Conservation (phyloP, 768 basidiomycete genomes). For the Russula lepida region DNA sequence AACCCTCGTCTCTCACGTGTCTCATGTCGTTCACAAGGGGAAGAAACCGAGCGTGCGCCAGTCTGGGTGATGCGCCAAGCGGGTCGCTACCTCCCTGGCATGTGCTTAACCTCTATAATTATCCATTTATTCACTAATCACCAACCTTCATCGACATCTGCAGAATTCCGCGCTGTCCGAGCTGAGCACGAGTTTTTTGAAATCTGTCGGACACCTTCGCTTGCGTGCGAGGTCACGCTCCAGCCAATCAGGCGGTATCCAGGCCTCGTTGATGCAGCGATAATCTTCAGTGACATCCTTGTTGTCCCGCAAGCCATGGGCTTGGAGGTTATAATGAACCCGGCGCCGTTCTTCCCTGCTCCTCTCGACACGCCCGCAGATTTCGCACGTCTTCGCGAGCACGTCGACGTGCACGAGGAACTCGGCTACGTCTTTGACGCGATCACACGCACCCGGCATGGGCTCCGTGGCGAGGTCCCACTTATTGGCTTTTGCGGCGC, state of each 20-base stretch:
- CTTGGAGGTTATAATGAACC: constrained; percentile 91
- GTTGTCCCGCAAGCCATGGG: constrained; percentile 98
- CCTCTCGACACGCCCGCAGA: constrained; percentile 77
- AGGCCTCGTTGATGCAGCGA: constrained; percentile 86
- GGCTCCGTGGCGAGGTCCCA: constrained; percentile 81
- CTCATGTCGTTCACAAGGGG: constrained; percentile 37
- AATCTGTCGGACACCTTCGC: constrained; percentile 83
- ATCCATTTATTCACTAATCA: constrained; percentile 4
- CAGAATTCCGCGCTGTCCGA: constrained; percentile 87
- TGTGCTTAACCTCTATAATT: constrained; percentile 19
- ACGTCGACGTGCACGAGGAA: constrained; percentile 75
- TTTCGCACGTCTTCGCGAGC: constrained; percentile 45
- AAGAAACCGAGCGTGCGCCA: constrained; percentile 85
- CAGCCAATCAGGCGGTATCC: constrained; percentile 89
- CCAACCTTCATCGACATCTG: not conserved
- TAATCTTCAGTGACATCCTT: constrained; percentile 98
- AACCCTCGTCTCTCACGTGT: not conserved
- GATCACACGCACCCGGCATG: constrained; percentile 74
- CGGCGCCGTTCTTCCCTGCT: constrained; percentile 80
- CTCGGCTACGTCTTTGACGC: constrained; percentile 91
- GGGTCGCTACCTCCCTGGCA: constrained; percentile 90
- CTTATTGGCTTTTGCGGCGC: constrained; percentile 96
- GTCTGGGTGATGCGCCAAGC: constrained; percentile 99
- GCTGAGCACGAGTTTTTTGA: constrained; percentile 90
- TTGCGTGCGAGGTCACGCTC: constrained; percentile 83